These are phyloP conservation scores for Diaporthe citrichinensis DNA, from an alignment of 2,329 filamentous ascomycete genomes.

Conservation along the genomic window DNA sequence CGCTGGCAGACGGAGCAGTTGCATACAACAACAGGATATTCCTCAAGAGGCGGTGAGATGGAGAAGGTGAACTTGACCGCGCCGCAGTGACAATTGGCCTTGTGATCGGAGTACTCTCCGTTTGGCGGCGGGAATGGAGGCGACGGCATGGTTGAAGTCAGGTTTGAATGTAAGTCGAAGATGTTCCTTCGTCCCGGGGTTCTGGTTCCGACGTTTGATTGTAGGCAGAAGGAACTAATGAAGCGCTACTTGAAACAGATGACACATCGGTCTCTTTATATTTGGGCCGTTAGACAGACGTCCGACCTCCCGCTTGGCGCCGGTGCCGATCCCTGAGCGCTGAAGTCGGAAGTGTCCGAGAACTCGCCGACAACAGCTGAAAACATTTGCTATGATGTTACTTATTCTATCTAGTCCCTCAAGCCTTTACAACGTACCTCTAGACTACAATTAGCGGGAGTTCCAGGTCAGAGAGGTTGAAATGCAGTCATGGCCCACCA, in stretches of 20 bases:
- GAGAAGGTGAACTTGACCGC: conserved; percentile 30
- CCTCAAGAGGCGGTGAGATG: conserved; percentile 31
- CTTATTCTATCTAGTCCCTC: neutral
- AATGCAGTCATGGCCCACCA: no score
- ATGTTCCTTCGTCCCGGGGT: no score
- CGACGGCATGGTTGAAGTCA: conserved; percentile 1
- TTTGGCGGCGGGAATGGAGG: conserved; percentile 30
- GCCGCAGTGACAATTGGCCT: conserved; percentile 38
- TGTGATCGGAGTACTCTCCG: conserved; percentile 25
- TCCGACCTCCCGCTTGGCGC: conserved; percentile 1
- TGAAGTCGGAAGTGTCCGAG: conserved; percentile 13
- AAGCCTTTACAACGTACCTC: no score
- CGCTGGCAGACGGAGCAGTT: conserved; percentile 39
- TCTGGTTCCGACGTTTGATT: no score
- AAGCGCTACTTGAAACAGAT: neutral
- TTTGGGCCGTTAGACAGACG: neutral
- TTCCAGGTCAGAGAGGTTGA: no score
- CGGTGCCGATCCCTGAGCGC: conserved; percentile 5
- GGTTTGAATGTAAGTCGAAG: neutral
- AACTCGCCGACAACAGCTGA: neutral
- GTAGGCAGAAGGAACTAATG: neutral
- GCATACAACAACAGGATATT: conserved; percentile 30
- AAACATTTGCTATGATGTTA: neutral
- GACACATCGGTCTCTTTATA: neutral
- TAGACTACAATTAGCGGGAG: neutral